Evolutionary conservation across 441 rosid genomes (phyloP), one percentile per base, ranked within the genome.

Genomic region (Lepidium campestre): DNA sequence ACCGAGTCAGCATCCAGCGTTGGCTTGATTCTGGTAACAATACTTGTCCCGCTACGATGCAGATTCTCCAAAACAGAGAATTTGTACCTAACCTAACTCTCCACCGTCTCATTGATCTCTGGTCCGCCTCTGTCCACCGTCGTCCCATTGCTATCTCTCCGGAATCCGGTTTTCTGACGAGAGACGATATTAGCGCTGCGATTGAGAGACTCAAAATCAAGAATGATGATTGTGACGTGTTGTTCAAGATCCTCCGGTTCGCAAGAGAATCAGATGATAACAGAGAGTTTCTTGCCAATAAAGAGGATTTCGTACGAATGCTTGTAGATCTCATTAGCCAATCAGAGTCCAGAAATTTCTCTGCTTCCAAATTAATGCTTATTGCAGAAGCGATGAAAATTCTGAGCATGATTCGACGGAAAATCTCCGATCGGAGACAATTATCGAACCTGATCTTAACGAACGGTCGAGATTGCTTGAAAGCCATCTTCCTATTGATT

Each of bases 1-100:
- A 52, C 14, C 39, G 57, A 31, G 57, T 52, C 12, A 52, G 57
- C 20, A 52, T 52, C 39, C 57, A 52, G 39, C 57, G 57, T 31
- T 53, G 57, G 57, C 57, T 53, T 22, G 57, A 53, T 15, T 37
- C n/a, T 53, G 57, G 57, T 32, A 53, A 53, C 57, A 53, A 53
- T 18, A 53, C 57, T 53, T 53, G 57, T 53, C 57, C 57, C 10
- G 57, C 57, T 1, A 52, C 57, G 10, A 53, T 53, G 57, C 57
- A 53, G 40, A 53, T 31, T 31, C 57, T 31, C 6, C 23, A 31
- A 13, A 53, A 31, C 39, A 53, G 10, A 31, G 57, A 53, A 10
- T 10, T 53, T 8, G 36, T 52, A 15, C 57, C 57, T 31, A 53
- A 53, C 37, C 22, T 53, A 29, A 53, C 40, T 5, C 57, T 53